Percentiles rank a stretch among this genome's conserved stretches.
Evolutionary conservation across 805 yeast genomes (phyloP).

Genomic region (Starmerella cellae): DNA sequence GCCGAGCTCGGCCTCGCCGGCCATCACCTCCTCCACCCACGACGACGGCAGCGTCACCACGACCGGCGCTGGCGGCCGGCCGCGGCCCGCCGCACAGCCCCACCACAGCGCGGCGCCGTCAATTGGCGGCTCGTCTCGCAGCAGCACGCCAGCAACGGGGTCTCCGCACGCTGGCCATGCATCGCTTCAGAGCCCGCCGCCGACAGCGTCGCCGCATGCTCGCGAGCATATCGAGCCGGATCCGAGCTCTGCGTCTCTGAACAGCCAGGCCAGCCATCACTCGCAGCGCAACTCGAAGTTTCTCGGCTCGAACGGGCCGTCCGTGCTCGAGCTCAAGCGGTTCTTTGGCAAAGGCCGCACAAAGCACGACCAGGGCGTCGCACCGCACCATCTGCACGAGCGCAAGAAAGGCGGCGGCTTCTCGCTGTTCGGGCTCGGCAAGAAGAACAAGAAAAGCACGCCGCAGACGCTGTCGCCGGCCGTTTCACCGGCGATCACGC

Average conservation of each 20-base stretch:
- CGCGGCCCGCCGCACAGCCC: background rate
- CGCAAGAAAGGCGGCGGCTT: background rate
- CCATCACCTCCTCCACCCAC: background rate
- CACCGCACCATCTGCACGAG: background rate
- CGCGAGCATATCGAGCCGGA: constrained; percentile 7
- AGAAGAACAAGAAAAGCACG: background rate
- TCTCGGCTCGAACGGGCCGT: constrained; percentile 2
- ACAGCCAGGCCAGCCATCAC: constrained; percentile 6
- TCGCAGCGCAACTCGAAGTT: background rate
- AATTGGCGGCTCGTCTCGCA: background rate
- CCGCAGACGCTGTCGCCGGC: background rate
- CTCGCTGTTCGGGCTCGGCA: background rate
- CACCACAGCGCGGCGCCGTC: background rate
- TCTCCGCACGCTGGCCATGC: background rate
- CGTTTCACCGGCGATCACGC: background rate
- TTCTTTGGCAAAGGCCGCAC: constrained; percentile 21
- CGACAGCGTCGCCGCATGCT: background rate
- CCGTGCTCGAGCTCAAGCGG: constrained; percentile 19
- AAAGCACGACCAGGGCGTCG: constrained; percentile 15
- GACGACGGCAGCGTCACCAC: background rate
- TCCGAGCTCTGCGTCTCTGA: constrained; percentile 14
- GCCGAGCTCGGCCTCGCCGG: background rate
- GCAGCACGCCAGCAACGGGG: background rate
- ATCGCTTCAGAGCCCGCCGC: constrained; percentile 2
- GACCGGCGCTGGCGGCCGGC: background rate